These are phyloP conservation scores for Hanseniaspora singularis DNA, from an alignment of 805 yeast species.

Conservation along the genomic window DNA sequence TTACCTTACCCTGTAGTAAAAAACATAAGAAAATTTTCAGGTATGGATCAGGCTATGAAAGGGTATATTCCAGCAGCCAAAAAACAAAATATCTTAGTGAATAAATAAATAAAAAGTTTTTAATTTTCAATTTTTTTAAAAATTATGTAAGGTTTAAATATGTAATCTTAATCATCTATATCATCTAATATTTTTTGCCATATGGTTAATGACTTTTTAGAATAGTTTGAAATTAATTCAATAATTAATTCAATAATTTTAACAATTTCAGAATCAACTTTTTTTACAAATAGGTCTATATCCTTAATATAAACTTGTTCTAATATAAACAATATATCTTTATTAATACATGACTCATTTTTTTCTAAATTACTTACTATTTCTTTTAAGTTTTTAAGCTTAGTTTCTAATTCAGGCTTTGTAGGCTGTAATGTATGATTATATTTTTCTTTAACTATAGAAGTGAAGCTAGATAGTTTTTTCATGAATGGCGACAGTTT, in stretches of 20 bases:
- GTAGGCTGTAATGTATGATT: slow-evolving; percentile 3
- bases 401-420: slow-evolving; percentile 1
- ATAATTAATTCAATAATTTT: background rate
- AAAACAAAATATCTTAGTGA: background rate
- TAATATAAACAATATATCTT: slow-evolving; percentile 4
- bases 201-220: background rate
- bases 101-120: too few species aligned
- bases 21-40: slow-evolving; percentile 40
- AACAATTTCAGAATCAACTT: slow-evolving; percentile 5
- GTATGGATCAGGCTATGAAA: slow-evolving; percentile 41
- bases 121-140: too few species aligned
- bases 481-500: slow-evolving; percentile 12
- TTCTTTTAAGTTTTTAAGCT: slow-evolving; percentile 1
- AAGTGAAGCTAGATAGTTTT: slow-evolving; percentile 1
- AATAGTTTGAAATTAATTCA: background rate
- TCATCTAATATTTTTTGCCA: slow-evolving; percentile 1
- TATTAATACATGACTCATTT: slow-evolving; percentile 11
- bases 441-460: slow-evolving; percentile 9
- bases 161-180: too few species aligned
- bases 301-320: slow-evolving; percentile 6
- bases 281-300: slow-evolving; percentile 5
- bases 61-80: background rate
- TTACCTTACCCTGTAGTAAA: slow-evolving; percentile 49
- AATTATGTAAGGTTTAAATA: background rate
- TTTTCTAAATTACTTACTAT: slow-evolving; percentile 2